Percentiles rank a stretch among this genome's conserved stretches.
These are phyloP conservation scores for Penicillium psychrosexuale DNA, from an alignment of 2,329 filamentous ascomycete genomes.

Conservation along the genomic window DNA sequence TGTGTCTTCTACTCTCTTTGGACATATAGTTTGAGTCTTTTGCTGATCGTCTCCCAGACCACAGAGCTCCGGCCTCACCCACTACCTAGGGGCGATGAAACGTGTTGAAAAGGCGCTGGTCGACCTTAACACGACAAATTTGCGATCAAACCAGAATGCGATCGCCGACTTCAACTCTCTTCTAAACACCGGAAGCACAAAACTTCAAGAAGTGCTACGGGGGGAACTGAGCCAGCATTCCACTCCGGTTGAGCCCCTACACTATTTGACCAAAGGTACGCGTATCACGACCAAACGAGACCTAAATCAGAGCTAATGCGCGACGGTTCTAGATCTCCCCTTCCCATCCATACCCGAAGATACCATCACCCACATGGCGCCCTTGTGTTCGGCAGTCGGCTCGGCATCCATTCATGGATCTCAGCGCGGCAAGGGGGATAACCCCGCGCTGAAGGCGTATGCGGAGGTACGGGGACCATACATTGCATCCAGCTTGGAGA, in stretches of 20 bases:
- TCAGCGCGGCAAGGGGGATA: slow-evolving; percentile 55
- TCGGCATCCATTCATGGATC: slow-evolving; percentile 56
- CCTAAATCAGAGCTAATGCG: slow-evolving; percentile 4
- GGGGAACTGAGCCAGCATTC: slow-evolving; percentile 75
- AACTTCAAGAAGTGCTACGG: slow-evolving; percentile 81
- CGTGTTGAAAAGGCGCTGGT: slow-evolving; percentile 78
- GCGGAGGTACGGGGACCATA: slow-evolving; percentile 83
- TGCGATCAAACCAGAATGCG: slow-evolving; percentile 87
- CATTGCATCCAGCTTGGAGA: slow-evolving; percentile 75
- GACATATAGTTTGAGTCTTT: background rate
- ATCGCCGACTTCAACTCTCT: slow-evolving; percentile 75
- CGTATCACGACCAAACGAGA: background rate
- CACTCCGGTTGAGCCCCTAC: slow-evolving; percentile 77
- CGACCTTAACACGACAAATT: slow-evolving; percentile 84
- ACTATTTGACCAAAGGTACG: slow-evolving; percentile 84
- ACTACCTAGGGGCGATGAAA: slow-evolving; percentile 86
- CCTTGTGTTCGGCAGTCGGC: slow-evolving; percentile 75
- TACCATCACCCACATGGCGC: slow-evolving; percentile 68
- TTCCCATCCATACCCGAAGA: slow-evolving; percentile 80
- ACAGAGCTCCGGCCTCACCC: slow-evolving; percentile 73
- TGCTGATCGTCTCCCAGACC: slow-evolving; percentile 50
- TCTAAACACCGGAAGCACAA: slow-evolving; percentile 72
- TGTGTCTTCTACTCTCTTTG: slow-evolving; percentile 17
- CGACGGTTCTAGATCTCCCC: slow-evolving; percentile 50
- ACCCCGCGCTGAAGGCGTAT: slow-evolving; percentile 76